A percentile compares a stretch with the other conserved stretches of the same genome.
These are phyloP conservation scores for Hemerocallis citrina DNA, from an alignment of 106 monocot genomes.

Conservation along the genomic window DNA sequence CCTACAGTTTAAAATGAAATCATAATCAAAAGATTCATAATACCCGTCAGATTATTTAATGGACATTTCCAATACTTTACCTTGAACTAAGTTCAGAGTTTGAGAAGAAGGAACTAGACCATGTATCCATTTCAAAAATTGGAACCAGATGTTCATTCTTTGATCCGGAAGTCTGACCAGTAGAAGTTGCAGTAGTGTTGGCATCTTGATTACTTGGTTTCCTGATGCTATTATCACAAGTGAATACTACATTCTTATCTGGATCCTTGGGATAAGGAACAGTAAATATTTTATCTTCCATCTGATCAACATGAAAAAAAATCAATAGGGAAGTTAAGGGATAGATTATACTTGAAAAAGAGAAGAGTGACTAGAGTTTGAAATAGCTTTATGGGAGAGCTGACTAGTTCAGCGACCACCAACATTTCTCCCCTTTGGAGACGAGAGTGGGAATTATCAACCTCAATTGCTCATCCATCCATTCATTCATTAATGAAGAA, in stretches of 20 bases:
- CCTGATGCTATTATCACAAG: constrained; percentile 20
- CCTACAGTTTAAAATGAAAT: neutral
- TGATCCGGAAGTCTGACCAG: constrained; percentile 15
- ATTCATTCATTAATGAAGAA: no score
- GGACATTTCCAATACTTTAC: constrained; percentile 18
- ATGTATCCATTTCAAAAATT: constrained; percentile 50
- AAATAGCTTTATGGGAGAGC: no score
- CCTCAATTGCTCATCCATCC: no score
- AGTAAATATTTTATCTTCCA: constrained; percentile 51
- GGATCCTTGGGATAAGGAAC: constrained; percentile 38
- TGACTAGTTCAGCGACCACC: no score
- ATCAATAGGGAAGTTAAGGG: no score
- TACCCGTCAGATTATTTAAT: constrained; percentile 20
- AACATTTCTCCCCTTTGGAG: no score
- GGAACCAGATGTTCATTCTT: constrained; percentile 24
- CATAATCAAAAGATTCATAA: constrained; percentile 2
- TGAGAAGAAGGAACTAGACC: constrained; percentile 52
- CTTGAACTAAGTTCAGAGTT: constrained; percentile 17
- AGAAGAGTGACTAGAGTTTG: no score
- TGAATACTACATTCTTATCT: constrained; percentile 17
- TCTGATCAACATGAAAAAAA: constrained; percentile 21
- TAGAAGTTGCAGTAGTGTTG: constrained; percentile 1
- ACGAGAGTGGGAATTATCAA: no score
- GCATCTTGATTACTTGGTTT: constrained; percentile 29
- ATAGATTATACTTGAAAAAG: no score